Conservation (phyloP, 2,329 filamentous ascomycete species). For the Elsinoe fawcettii region DNA sequence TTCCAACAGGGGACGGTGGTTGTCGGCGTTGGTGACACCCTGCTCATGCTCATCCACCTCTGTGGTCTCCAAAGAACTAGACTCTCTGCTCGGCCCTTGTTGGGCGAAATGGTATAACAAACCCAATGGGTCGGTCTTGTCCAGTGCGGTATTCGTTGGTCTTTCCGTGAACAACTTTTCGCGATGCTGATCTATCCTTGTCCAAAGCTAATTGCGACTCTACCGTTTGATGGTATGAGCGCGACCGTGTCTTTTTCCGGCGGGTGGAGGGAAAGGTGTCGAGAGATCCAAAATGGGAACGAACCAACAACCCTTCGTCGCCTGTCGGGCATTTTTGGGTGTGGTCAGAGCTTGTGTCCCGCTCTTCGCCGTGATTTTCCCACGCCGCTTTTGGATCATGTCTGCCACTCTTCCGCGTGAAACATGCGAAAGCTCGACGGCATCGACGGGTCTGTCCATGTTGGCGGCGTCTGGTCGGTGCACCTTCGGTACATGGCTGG, state of each 20-base stretch:
- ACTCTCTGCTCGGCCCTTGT: neutral
- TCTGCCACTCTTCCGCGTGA: neutral
- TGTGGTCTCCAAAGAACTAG: neutral
- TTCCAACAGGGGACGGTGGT: neutral
- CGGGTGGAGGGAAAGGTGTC: neutral
- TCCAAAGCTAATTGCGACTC: neutral
- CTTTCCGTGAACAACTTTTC: neutral
- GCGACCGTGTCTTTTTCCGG: neutral
- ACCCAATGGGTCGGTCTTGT: neutral
- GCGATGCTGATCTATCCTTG: neutral
- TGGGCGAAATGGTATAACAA: neutral
- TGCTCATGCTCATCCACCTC: neutral
- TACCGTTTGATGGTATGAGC: neutral
- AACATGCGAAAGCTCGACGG: neutral
- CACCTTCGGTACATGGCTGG: neutral
- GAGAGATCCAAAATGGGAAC: neutral
- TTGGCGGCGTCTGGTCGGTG: slow-evolving; percentile 3
- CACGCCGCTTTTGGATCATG: neutral
- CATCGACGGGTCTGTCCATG: slow-evolving; percentile 5
- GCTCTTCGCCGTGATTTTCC: neutral
- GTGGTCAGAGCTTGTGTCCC: slow-evolving; percentile 1
- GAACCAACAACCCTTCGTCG: slow-evolving; percentile 1
- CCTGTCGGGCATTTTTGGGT: slow-evolving; percentile 5
- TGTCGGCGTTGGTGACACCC: neutral
- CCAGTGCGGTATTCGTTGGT: neutral